Conservation (phyloP, 495 filamentous ascomycete species). For the Lasiosphaeria hispida region DNA sequence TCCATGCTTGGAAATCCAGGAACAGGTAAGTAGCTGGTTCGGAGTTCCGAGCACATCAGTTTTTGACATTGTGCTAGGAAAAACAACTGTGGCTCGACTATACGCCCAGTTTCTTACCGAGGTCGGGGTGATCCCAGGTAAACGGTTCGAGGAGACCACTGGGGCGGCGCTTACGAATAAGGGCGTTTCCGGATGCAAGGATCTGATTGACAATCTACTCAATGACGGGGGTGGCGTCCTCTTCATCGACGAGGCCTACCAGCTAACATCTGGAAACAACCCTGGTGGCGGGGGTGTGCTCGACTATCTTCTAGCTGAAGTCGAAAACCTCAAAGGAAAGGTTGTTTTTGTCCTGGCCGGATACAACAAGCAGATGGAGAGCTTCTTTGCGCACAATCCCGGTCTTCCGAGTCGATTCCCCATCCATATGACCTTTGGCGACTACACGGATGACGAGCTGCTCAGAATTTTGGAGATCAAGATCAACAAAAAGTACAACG, state of each 20-base stretch:
- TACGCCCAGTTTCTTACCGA: slow-evolving; percentile 68
- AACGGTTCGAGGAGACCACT: slow-evolving; percentile 63
- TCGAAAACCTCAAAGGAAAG: slow-evolving; percentile 73
- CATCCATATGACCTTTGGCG: slow-evolving; percentile 60
- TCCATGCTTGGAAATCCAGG: slow-evolving; percentile 77
- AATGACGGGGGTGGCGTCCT: slow-evolving; percentile 64
- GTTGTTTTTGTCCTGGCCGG: slow-evolving; percentile 76
- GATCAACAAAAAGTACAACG: slow-evolving; percentile 43
- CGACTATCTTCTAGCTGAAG: slow-evolving; percentile 71
- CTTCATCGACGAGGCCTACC: slow-evolving; percentile 80
- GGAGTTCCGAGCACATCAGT: neutral
- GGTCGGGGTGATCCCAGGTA: slow-evolving; percentile 54
- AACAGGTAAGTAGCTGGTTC: slow-evolving; percentile 52
- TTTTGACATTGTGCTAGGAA: slow-evolving; percentile 47
- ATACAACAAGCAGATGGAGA: slow-evolving; percentile 76
- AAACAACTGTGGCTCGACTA: slow-evolving; percentile 77
- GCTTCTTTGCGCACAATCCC: slow-evolving; percentile 75
- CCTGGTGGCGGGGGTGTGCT: slow-evolving; percentile 60
- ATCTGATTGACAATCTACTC: slow-evolving; percentile 55
- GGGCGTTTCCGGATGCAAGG: slow-evolving; percentile 57
- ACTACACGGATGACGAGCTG: slow-evolving; percentile 68
- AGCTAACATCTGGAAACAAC: slow-evolving; percentile 57
- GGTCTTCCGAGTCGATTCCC: slow-evolving; percentile 74
- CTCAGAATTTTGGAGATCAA: slow-evolving; percentile 55
- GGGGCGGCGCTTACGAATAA: slow-evolving; percentile 65